Base-by-base conservation (phyloP, 2,329 filamentous ascomycete species). In the Emergomyces orientalis region DNA sequence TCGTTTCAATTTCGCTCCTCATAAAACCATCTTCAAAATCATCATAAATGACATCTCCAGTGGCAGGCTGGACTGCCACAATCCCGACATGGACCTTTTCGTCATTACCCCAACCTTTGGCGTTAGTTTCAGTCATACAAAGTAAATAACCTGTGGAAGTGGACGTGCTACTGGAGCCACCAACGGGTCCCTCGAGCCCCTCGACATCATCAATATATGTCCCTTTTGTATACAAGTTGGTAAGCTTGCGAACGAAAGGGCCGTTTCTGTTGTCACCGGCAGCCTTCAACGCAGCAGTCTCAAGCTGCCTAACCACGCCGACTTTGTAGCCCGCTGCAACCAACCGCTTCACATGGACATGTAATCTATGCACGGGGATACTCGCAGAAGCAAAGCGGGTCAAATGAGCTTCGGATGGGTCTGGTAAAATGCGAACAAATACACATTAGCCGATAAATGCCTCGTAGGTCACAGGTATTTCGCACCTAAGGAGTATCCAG, bases 1-100 rank as follows among this genome's bases (percentile, higher is more conserved):
- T 82, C 0, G 94, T 99, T 77, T 99, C 94, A 41, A 99, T 89
- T 73, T 99, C 94, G 70, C 88, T 91, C 58, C 94, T 84, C 93
- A 99, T 96, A 77, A 97, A 97, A 1, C 93, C 91, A 71, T 99
- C 94, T 69, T 97, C 91, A 69, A 99, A 99, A 64, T 88, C 87
- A 71, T 99, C 94, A 70, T 97, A 95, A 62, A 97, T 88, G 69
- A 99, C 91, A 73, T 97, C 93, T 62, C 94, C 94, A 0, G 94
- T 99, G 0, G 91, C 89, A 9, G 94, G 94, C 70, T 99, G 94
- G 4, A 99, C 94, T 32, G 94, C 94, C 27, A 99, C 82, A 63
- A 99, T 85, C 1, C 94, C 94, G 30, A 97, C 87, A 62, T 94
- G 86, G 0, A 97, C 93, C 71, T 90, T 96, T 73, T 99, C 94